phyloP scores from a whole-genome alignment of 2,329 filamentous ascomycete species.

The Xylariaceae sp. region DNA sequence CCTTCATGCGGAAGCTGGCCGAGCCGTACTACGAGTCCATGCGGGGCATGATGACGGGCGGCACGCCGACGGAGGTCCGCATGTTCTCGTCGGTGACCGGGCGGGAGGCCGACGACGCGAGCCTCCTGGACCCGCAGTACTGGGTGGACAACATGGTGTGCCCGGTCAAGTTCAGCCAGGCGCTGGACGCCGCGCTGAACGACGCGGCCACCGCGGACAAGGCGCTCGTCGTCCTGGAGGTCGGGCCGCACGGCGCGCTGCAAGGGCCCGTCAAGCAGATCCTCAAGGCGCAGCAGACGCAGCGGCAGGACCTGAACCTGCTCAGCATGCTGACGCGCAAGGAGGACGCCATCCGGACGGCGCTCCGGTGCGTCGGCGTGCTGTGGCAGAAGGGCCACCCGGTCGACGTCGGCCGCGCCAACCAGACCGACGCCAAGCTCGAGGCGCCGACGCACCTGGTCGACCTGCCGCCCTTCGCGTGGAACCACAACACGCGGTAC shows the following conservation, averaged over 20 bases:
- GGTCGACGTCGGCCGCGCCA: slow-evolving; percentile 24
- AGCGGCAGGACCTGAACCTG: slow-evolving; percentile 16
- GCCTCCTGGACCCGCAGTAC: slow-evolving; percentile 17
- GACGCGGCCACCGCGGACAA: slow-evolving; percentile 12
- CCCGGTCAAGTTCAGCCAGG: slow-evolving; percentile 29
- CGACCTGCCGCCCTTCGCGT: slow-evolving; percentile 37
- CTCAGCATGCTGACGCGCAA: slow-evolving; percentile 21
- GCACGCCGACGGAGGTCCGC: slow-evolving; percentile 7
- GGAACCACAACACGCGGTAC: slow-evolving; percentile 34
- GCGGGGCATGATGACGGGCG: slow-evolving; percentile 15
- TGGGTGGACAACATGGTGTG: slow-evolving; percentile 27
- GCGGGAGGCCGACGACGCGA: slow-evolving; percentile 15
- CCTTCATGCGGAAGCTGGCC: slow-evolving; percentile 29
- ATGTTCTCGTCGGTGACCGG: slow-evolving; percentile 24
- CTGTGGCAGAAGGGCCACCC: slow-evolving; percentile 23
- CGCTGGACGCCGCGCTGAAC: slow-evolving; percentile 17
- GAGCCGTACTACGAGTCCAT: slow-evolving; percentile 25
- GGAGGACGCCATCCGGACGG: slow-evolving; percentile 22
- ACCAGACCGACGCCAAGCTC: slow-evolving; percentile 21
- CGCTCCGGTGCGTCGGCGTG: slow-evolving; percentile 20
- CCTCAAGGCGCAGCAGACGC: slow-evolving; percentile 20
- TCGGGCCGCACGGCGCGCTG: slow-evolving; percentile 29
- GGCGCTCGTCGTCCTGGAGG: slow-evolving; percentile 21
- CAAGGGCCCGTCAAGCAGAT: slow-evolving; percentile 28
- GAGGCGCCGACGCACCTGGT: slow-evolving; percentile 22